Conservation (phyloP, 129 eudicot genomes). For the Escallonia herrerae region DNA sequence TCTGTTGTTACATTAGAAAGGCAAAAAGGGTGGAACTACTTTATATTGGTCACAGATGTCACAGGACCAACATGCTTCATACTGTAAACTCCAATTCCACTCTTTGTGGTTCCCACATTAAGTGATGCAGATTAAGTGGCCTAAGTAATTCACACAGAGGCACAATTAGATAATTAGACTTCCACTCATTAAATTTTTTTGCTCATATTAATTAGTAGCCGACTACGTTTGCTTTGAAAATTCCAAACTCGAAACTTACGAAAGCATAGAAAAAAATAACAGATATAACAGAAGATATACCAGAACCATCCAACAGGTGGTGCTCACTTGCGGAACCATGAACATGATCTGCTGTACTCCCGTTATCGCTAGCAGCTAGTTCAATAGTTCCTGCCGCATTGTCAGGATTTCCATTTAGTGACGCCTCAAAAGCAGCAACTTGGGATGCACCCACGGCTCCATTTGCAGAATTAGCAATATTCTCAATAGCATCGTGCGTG, state of each 20-base stretch:
- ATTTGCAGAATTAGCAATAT: slow-evolving; percentile 24
- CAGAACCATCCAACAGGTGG: slow-evolving; percentile 53
- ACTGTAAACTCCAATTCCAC: not conserved
- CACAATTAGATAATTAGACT: too few relatives aligned
- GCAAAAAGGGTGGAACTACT: too few relatives aligned
- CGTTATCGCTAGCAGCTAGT: slow-evolving; percentile 46
- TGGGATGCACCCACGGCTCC: slow-evolving; percentile 35
- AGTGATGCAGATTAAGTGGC: too few relatives aligned
- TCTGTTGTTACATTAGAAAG: too few relatives aligned
- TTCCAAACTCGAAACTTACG: not conserved
- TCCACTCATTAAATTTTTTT: too few relatives aligned
- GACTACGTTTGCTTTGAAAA: not conserved
- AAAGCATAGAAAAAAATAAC: not conserved
- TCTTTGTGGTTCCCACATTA: too few relatives aligned
- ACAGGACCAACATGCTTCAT: too few relatives aligned
- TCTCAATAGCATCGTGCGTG: slow-evolving; percentile 22
- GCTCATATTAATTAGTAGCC: not conserved
- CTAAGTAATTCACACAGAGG: too few relatives aligned
- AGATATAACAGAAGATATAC: slow-evolving; percentile 28
- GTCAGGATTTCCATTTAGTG: slow-evolving; percentile 39
- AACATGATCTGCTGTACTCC: slow-evolving; percentile 42
- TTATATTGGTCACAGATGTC: too few relatives aligned
- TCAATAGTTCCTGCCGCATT: slow-evolving; percentile 30
- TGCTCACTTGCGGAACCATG: slow-evolving; percentile 43
- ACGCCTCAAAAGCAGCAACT: slow-evolving; percentile 33